These are phyloP conservation scores for Papiliotrema fonsecae DNA, from an alignment of 1,284 basidiomycete species.

Conservation along the genomic window DNA sequence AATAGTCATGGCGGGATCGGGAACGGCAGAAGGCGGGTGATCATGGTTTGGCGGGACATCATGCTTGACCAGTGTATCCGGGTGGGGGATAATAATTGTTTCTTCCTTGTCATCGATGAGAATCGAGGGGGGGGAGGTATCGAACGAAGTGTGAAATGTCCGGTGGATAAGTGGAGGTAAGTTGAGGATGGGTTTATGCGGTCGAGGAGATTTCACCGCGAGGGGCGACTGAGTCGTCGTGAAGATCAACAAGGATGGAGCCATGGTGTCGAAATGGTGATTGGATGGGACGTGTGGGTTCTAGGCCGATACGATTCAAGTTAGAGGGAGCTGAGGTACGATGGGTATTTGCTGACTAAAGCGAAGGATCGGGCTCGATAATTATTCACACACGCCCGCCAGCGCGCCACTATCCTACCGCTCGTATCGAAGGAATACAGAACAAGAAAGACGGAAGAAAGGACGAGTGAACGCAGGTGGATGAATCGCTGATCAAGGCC, in stretches of 20 bases:
- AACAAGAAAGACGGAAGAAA: too few relatives aligned
- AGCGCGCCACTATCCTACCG: too few relatives aligned
- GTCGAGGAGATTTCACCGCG: conserved; percentile 35
- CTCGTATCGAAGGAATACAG: too few relatives aligned
- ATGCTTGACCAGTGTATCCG: conserved; percentile 27
- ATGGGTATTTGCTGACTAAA: too few relatives aligned
- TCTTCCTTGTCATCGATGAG: background rate
- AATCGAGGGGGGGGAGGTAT: conserved; percentile 18
- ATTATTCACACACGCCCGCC: too few relatives aligned
- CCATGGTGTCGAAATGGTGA: conserved; percentile 2
- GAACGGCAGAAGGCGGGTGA: background rate
- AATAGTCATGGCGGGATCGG: conserved; percentile 1
- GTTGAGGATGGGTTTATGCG: conserved; percentile 28
- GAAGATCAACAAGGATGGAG: conserved; percentile 31
- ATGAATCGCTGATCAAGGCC: too few relatives aligned
- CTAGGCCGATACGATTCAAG: too few relatives aligned
- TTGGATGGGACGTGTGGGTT: too few relatives aligned
- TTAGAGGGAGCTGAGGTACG: too few relatives aligned
- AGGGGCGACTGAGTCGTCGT: conserved; percentile 43
- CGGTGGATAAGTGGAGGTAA: conserved; percentile 44
- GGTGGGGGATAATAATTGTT: conserved; percentile 30
- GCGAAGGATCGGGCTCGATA: too few relatives aligned
- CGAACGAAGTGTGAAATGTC: conserved; percentile 42
- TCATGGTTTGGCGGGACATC: conserved; percentile 16
- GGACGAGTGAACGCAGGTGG: too few relatives aligned